phyloP scores from a whole-genome alignment of 306 rosid genomes.

The Ziziphus jujuba region DNA sequence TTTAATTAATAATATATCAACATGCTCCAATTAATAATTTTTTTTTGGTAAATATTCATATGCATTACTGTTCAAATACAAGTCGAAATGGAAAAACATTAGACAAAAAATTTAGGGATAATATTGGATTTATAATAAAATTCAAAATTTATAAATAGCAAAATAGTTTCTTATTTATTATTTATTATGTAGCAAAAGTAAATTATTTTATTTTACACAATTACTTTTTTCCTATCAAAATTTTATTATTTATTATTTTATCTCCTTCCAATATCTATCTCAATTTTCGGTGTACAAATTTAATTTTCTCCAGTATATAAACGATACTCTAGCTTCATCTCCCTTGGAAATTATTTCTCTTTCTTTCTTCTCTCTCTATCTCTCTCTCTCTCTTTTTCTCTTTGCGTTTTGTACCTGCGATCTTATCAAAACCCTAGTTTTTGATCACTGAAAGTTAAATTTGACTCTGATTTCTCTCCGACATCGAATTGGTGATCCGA shows the following conservation, averaged over 20 bases:
- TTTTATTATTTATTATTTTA: background rate
- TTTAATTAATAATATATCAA: too few relatives aligned
- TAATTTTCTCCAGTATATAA: constrained; percentile 13
- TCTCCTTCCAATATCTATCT: constrained; percentile 1
- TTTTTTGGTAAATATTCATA: too few relatives aligned
- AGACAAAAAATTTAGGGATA: too few relatives aligned
- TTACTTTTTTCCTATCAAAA: too few relatives aligned
- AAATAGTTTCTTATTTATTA: too few relatives aligned
- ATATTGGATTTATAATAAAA: too few relatives aligned
- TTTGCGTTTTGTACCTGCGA: constrained; percentile 21
- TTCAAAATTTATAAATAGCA: too few relatives aligned
- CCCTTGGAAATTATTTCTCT: constrained; percentile 37
- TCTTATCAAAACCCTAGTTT: constrained; percentile 37
- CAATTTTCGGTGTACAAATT: background rate
- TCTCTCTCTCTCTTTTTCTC: constrained; percentile 31
- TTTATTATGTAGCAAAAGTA: too few relatives aligned
- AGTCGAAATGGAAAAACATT: too few relatives aligned
- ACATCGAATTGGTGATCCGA: constrained; percentile 40
- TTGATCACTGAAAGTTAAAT: constrained; percentile 15
- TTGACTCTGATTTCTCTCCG: constrained; percentile 15
- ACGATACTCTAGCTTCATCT: constrained; percentile 26
- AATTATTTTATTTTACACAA: too few relatives aligned
- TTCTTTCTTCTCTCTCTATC: constrained; percentile 24
- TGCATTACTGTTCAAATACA: too few relatives aligned
- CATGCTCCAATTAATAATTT: too few relatives aligned